phyloP scores from a whole-genome alignment of 192 early-diverging fungal genomes.

The Lunasporangiospora selenospora region DNA sequence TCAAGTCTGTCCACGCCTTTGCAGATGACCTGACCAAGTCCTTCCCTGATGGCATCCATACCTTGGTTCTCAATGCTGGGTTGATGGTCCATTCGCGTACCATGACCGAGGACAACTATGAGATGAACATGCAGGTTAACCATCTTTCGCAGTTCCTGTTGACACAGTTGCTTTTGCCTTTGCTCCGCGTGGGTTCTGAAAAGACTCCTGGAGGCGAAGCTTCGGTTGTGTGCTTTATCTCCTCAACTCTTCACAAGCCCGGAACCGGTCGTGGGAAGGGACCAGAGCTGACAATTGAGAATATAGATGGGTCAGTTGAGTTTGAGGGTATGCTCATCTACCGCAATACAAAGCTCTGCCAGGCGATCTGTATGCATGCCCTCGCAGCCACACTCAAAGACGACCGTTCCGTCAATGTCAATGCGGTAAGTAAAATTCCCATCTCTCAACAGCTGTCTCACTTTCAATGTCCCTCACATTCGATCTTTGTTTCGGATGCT shows the following conservation, averaged over 20 bases:
- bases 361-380: conserved; percentile 22
- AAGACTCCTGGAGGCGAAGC: conserved; percentile 9
- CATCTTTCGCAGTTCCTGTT: conserved; percentile 49
- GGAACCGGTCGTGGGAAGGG: conserved; percentile 35
- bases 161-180: conserved; percentile 23
- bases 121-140: conserved; percentile 47
- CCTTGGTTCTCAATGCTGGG: conserved; percentile 37
- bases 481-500: too few species aligned
- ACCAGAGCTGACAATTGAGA: conserved; percentile 40
- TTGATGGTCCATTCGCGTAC: conserved; percentile 15
- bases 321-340: conserved; percentile 48
- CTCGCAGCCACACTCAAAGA: conserved; percentile 14
- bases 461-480: too few species aligned
- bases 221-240: conserved; percentile 45
- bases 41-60: conserved; percentile 23
- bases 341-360: conserved; percentile 45
- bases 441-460: too few species aligned
- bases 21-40: conserved; percentile 24
- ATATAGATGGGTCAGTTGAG: conserved; percentile 22
- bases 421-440: conserved; percentile 25
- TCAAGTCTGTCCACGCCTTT: conserved; percentile 40
- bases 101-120: conserved; percentile 42
- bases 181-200: conserved; percentile 3
- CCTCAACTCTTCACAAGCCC: conserved; percentile 37
- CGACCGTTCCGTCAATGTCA: conserved; percentile 14